Evolutionary conservation across 2,329 filamentous ascomycete species (phyloP), one percentile per base, ranked within the genome.

Genomic region (Sporothrix pallida): DNA sequence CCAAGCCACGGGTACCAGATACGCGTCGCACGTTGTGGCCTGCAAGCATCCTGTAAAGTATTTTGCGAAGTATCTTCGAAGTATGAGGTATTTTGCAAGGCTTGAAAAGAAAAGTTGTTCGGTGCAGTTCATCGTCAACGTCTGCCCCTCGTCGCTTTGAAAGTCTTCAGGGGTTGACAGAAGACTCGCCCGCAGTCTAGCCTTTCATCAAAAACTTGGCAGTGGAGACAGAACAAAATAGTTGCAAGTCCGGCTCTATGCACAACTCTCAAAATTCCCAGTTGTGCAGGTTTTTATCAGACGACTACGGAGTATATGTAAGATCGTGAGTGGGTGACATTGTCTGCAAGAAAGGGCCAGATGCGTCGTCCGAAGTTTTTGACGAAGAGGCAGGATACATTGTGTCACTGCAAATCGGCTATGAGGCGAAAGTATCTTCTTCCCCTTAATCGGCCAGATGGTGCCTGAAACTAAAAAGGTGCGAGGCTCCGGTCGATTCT

Each of bases 381-480:
- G 4, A 37, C 31, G 4, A 37, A 37, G 4, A 37, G 31, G 31
- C 31, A 37, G 31, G 31, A 37, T 37, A 37, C 31, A 37, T 37
- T 37, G 31, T 37, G 31, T 37, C 31, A 37, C 31, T 37, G 31
- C 31, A 37, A 7, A 7, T 37, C 31, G 31, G 7, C 31, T 37
- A 37, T 37, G 31, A 37, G 31, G 31, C 31, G 4, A 37, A 44
- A 6, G 31, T 63, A 62, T 48, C 48, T 46, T 37, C 31, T 2
- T 37, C 31, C 31, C 31, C 31, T 37, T 37, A 37, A 46, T 50
- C 44, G 7, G 63, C 46, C 46, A 15, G 46, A 52, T 37, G 46
- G 65, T 69, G 60, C 63, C 44, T 31, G 63, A 20, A 69, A 17
- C 65, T 52, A 69, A 69, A 69, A 52, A 37, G 17, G 65, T 56